These are phyloP conservation scores for Hawksworthiomyces lignivorus DNA, from an alignment of 2,329 filamentous ascomycete species.

Conservation along the genomic window DNA sequence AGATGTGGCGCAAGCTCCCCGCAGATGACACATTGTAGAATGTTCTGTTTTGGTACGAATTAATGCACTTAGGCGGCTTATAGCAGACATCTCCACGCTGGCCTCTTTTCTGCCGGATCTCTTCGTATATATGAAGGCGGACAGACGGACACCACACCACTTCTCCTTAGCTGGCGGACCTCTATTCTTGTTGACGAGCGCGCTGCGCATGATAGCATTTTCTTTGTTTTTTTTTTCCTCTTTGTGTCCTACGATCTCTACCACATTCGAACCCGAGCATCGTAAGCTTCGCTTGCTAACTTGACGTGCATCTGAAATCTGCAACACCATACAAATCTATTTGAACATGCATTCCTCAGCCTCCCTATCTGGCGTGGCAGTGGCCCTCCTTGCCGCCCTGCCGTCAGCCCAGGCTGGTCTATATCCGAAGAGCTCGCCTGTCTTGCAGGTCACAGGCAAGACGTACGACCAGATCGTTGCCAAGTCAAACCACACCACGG, in stretches of 20 bases:
- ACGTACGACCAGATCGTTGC: slow-evolving; percentile 77
- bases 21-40: too few relatives aligned
- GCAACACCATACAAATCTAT: too few relatives aligned
- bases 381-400: slow-evolving; percentile 57
- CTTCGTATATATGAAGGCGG: too few relatives aligned
- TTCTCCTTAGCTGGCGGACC: too few relatives aligned
- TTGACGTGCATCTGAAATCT: too few relatives aligned
- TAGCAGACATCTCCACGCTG: slow-evolving; percentile 31
- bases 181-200: too few relatives aligned
- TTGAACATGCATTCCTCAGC: neutral
- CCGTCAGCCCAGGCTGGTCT: slow-evolving; percentile 62
- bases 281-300: neutral
- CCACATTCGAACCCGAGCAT: neutral
- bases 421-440: slow-evolving; percentile 80
- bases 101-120: slow-evolving; percentile 28
- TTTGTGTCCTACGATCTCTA: neutral
- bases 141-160: neutral
- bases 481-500: slow-evolving; percentile 84
- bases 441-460: slow-evolving; percentile 72
- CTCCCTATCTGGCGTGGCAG: slow-evolving; percentile 45
- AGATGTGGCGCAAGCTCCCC: slow-evolving; percentile 14
- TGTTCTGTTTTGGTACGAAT: too few relatives aligned
- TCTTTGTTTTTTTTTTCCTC: neutral
- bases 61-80: too few relatives aligned
- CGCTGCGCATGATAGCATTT: too few relatives aligned